These are phyloP conservation scores for Polyporus tsugae DNA, from an alignment of 1,284 basidiomycete genomes.

Conservation along the genomic window DNA sequence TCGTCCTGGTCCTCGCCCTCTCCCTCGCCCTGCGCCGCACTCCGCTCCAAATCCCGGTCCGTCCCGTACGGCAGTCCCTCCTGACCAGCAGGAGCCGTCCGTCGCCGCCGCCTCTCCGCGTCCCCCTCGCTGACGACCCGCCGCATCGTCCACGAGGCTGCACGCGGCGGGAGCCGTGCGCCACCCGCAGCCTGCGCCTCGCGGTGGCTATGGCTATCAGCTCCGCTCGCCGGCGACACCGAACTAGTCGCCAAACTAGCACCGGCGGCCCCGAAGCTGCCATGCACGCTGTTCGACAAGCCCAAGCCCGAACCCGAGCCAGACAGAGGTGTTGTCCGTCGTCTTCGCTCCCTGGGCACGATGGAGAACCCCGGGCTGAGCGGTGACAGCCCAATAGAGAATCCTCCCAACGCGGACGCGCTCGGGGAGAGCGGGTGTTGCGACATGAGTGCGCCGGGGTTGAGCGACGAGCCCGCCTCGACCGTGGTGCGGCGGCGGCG, in stretches of 20 bases:
- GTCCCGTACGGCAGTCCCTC: constrained; percentile 26
- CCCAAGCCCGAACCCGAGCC: neutral
- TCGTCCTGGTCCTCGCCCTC: neutral
- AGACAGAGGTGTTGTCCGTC: constrained; percentile 34
- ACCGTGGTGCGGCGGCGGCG: constrained; percentile 34
- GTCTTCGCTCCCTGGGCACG: constrained; percentile 59
- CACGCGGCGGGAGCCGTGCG: constrained; percentile 15
- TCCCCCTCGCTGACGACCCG: constrained; percentile 38
- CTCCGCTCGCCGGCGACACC: constrained; percentile 36
- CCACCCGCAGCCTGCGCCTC: constrained; percentile 41
- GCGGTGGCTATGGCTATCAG: constrained; percentile 46
- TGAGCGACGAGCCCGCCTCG: constrained; percentile 24
- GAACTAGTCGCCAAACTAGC: constrained; percentile 31
- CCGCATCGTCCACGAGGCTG: constrained; percentile 24
- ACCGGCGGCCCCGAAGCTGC: constrained; percentile 38
- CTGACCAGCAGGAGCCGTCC: constrained; percentile 10
- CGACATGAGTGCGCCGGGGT: constrained; percentile 17
- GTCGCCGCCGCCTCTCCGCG: constrained; percentile 17
- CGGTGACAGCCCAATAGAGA: constrained; percentile 78
- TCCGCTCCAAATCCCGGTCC: constrained; percentile 10
- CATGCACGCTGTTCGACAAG: constrained; percentile 28
- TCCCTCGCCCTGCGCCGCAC: constrained; percentile 13
- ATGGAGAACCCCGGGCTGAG: constrained; percentile 77
- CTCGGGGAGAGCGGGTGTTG: constrained; percentile 39
- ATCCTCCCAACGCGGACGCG: constrained; percentile 50